phyloP scores from a whole-genome alignment of 208 protist species.

The Leptomonas seymouri region DNA sequence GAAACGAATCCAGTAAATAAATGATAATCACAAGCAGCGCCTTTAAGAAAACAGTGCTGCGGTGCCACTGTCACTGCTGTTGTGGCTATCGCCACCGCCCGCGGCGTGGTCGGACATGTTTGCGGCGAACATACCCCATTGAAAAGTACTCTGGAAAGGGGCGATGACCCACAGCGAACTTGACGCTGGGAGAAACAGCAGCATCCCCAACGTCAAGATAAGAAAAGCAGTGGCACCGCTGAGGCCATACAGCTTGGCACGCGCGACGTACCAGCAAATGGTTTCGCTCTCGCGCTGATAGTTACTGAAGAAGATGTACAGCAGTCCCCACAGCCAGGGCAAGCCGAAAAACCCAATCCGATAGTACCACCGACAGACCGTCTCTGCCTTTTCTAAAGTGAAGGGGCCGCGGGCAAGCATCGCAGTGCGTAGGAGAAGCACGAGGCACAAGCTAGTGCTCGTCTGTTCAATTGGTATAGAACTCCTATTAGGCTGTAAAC shows the following conservation, averaged over 20 bases:
- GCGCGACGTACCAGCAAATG: slow-evolving; percentile 33
- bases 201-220: slow-evolving; percentile 1
- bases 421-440: not conserved
- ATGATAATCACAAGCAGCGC: too few species aligned
- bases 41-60: too few species aligned
- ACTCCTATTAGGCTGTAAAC: too few species aligned
- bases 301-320: slow-evolving; percentile 31
- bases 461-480: too few species aligned
- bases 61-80: not conserved
- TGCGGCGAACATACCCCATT: slow-evolving; percentile 34
- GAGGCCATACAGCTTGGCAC: slow-evolving; percentile 17
- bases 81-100: slow-evolving; percentile 1
- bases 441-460: too few species aligned
- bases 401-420: slow-evolving; percentile 36
- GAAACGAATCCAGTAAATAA: too few species aligned
- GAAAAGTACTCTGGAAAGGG: slow-evolving; percentile 29
- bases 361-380: slow-evolving; percentile 31
- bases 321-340: slow-evolving; percentile 36
- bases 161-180: slow-evolving; percentile 37
- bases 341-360: slow-evolving; percentile 27
- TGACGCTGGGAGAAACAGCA: slow-evolving; percentile 16
- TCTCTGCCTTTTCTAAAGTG: slow-evolving; percentile 31
- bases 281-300: slow-evolving; percentile 32
- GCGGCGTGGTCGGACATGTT: slow-evolving; percentile 15
- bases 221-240: slow-evolving; percentile 4